phyloP scores from a whole-genome alignment of 441 rosid species.

The Croton laevigatus region DNA sequence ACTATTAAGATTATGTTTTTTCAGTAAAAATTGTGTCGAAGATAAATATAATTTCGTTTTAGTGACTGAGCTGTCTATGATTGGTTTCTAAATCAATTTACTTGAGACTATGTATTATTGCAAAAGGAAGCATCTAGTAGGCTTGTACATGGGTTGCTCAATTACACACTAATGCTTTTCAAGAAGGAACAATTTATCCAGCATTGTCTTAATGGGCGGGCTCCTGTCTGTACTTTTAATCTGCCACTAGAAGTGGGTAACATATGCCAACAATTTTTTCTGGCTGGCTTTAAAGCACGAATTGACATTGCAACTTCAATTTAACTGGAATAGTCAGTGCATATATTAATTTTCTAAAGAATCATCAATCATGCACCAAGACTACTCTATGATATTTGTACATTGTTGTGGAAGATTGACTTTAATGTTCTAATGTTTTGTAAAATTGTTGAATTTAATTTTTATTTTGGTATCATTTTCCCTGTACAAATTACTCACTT shows the following conservation, averaged over 20 bases:
- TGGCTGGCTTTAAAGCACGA: neutral
- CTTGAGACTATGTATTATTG: neutral
- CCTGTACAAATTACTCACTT: neutral
- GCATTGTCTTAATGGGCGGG: neutral
- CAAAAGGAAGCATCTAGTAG: neutral
- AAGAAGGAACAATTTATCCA: neutral
- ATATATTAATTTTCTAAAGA: neutral
- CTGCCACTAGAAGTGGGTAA: neutral
- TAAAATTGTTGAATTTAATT: neutral
- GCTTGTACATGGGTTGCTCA: neutral
- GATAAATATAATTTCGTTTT: too few relatives aligned
- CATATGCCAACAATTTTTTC: neutral
- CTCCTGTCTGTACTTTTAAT: neutral
- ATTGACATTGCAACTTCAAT: neutral
- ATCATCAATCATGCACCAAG: neutral
- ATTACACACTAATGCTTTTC: neutral
- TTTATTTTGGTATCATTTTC: neutral
- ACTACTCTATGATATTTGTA: neutral
- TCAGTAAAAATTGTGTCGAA: neutral
- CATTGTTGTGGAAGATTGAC: neutral
- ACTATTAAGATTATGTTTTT: neutral
- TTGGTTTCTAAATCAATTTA: neutral
- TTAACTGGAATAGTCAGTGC: neutral
- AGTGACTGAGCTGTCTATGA: neutral
- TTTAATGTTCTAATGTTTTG: neutral